Evolutionary conservation across 1,284 basidiomycete species (phyloP), one percentile per base, ranked within the genome.

Genomic region (Sphagnurus paluster): DNA sequence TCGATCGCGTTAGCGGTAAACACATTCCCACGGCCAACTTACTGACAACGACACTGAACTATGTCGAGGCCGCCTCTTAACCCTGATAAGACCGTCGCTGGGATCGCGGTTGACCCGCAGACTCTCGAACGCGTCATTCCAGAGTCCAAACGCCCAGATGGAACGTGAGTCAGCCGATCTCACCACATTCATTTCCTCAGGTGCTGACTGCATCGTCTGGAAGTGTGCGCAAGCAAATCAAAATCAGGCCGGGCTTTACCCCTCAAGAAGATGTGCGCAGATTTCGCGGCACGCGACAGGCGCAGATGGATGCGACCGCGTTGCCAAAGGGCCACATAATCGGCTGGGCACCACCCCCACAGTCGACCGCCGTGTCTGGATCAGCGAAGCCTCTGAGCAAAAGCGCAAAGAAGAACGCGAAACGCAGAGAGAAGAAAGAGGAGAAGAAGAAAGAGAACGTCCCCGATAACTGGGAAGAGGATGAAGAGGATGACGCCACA

Each of bases 191-290:
- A 42, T 52, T 28, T 41, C 8, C 30, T 33, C 21, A 30, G 40
- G 24, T 50, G 30, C 21, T 53, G 38, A 48, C 41, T 33, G 20
- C 25, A 47, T 49, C 39, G 45, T 38, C 33, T n/a, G 14, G 19
- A 63, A 97, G 94, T 37, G 67, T 92, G 17, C 86, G 95, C 47
- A 97, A 95, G 67, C 82, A 97, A 65, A 74, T 90, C 52, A 95
- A 88, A 71, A 87, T 98, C 55, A 79, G 93, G 25, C 93, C 93
- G 0, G 95, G 95, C 1, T 98, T 86, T 68, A 96, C 93, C 1
- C 95, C 95, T 0, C 90, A 93, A 64, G 95, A 98, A 66, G 95
- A 98, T 69, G 80, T 97, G 10, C 76, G 78, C 25, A 82, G 84
- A 30, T 98, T 95, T 67, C 80, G 92, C 37, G 82, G 88, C 17